A percentile compares a stretch with the other conserved stretches of the same genome.
phyloP scores from a whole-genome alignment of 495 filamentous ascomycete species.

The Pseudevernia furfuracea region DNA sequence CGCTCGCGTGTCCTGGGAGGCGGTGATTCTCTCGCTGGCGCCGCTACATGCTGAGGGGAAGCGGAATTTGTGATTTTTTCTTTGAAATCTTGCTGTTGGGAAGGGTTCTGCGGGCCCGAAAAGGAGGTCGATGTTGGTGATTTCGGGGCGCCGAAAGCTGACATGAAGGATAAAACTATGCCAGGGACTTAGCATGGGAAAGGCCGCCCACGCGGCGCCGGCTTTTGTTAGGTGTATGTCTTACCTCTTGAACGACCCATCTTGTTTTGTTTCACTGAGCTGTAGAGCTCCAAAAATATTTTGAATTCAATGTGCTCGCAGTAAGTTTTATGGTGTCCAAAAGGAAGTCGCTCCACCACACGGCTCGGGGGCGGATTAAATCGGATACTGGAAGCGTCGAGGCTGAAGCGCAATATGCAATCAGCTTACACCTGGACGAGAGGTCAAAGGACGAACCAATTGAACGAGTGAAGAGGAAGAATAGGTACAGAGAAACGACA shows the following conservation, averaged over 20 bases:
- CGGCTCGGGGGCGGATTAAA: slow-evolving; percentile 2
- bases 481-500: slow-evolving; percentile 1
- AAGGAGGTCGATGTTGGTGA: slow-evolving; percentile 31
- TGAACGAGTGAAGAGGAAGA: slow-evolving; percentile 15
- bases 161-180: slow-evolving; percentile 58
- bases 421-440: slow-evolving; percentile 5
- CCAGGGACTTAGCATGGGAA: slow-evolving; percentile 18
- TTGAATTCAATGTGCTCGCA: too few species aligned
- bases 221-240: neutral
- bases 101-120: slow-evolving; percentile 22
- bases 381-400: slow-evolving; percentile 7
- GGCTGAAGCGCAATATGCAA: slow-evolving; percentile 6
- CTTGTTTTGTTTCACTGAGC: slow-evolving; percentile 3
- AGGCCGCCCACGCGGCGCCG: neutral
- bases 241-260: slow-evolving; percentile 23
- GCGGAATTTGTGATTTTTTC: slow-evolving; percentile 20
- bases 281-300: slow-evolving; percentile 7
- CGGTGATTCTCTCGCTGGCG: slow-evolving; percentile 31
- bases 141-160: slow-evolving; percentile 43
- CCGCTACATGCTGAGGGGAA: slow-evolving; percentile 25
- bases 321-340: neutral
- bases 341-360: neutral
- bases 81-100: slow-evolving; percentile 19
- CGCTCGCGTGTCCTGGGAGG: slow-evolving; percentile 31
- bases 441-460: neutral